Evolutionary conservation across 306 rosid species (phyloP).

Genomic region (Cucumis melo): DNA sequence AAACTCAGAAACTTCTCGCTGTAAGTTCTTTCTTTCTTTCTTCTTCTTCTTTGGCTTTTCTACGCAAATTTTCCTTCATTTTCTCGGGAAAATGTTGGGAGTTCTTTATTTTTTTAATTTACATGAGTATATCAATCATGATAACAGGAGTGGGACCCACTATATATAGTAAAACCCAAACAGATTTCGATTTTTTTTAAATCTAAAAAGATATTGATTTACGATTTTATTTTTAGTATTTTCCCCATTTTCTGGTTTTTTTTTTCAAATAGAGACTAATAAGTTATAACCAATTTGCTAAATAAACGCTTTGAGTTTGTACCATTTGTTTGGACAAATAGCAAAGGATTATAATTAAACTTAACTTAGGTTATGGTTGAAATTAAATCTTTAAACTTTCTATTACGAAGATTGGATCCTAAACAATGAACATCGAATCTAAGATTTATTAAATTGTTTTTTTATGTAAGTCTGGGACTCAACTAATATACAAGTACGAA

Average conservation of each 20-base stretch:
- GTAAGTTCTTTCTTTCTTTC: constrained; percentile 39
- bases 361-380: too few relatives aligned
- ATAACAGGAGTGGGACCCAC: neutral
- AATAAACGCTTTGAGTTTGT: too few relatives aligned
- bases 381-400: too few relatives aligned
- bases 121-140: neutral
- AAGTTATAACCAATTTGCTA: too few relatives aligned
- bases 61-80: neutral
- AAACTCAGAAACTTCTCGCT: constrained; percentile 34
- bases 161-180: neutral
- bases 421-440: too few relatives aligned
- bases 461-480: too few relatives aligned
- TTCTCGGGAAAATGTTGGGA: neutral
- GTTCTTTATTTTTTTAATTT: neutral
- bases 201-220: neutral
- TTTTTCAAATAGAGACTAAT: too few relatives aligned
- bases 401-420: too few relatives aligned
- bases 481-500: too few relatives aligned
- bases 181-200: neutral
- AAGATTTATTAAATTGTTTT: too few relatives aligned
- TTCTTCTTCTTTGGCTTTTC: neutral
- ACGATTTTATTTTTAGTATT: neutral
- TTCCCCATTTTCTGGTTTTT: neutral
- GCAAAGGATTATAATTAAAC: too few relatives aligned
- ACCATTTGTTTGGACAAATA: too few relatives aligned